Evolutionary conservation across 2,329 filamentous ascomycete genomes (phyloP).

Genomic region (Paracorniculantispora psalliotae): DNA sequence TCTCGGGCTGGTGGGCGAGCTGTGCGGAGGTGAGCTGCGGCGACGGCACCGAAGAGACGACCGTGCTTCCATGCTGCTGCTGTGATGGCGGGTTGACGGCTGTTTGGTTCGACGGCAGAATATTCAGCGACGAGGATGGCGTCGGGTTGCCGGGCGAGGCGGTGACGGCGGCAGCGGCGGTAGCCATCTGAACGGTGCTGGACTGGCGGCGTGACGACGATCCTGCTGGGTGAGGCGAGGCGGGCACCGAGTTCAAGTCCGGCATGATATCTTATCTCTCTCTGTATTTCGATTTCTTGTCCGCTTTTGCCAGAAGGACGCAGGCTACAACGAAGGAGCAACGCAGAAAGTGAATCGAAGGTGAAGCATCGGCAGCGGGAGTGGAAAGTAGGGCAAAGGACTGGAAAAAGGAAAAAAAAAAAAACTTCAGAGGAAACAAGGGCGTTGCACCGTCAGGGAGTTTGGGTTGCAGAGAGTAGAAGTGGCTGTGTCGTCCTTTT

Average conservation of each 20-base stretch:
- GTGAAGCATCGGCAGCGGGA: background rate
- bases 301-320: background rate
- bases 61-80: conserved; percentile 13
- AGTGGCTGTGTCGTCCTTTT: background rate
- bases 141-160: conserved; percentile 19
- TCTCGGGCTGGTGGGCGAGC: conserved; percentile 24
- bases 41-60: conserved; percentile 28
- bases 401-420: background rate
- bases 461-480: background rate
- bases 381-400: background rate
- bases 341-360: background rate
- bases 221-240: conserved; percentile 41
- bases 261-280: conserved; percentile 44
- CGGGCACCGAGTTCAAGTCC: conserved; percentile 52
- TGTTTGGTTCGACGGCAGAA: conserved; percentile 53
- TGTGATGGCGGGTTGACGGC: conserved; percentile 37
- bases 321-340: background rate
- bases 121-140: conserved; percentile 44
- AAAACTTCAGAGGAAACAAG: background rate
- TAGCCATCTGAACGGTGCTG: conserved; percentile 35
- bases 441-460: too few species aligned
- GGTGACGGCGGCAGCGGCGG: conserved; percentile 28
- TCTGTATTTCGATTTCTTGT: background rate
- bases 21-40: conserved; percentile 23
- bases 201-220: conserved; percentile 39